These are phyloP conservation scores for Sugiyamaella paludigena DNA, from an alignment of 1,139 yeast genomes.

Conservation along the genomic window DNA sequence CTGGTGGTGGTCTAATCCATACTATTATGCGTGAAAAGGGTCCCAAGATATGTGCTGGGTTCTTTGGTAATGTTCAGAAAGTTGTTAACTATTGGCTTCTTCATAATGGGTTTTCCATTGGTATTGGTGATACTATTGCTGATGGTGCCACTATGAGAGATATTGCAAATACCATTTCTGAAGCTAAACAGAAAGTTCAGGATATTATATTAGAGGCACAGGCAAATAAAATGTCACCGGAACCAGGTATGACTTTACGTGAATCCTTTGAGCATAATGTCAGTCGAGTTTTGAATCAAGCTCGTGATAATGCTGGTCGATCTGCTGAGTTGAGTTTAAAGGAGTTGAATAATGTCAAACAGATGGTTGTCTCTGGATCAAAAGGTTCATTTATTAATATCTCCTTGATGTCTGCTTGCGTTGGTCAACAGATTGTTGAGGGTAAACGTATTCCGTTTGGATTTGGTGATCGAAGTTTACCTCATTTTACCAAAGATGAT, in stretches of 20 bases:
- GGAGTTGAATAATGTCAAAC: slow-evolving; percentile 92
- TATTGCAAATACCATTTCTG: slow-evolving; percentile 87
- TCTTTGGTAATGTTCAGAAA: slow-evolving; percentile 90
- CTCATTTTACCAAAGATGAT: slow-evolving; percentile 97
- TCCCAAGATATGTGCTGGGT: slow-evolving; percentile 80
- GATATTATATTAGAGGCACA: slow-evolving; percentile 92
- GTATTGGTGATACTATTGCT: slow-evolving; percentile 99
- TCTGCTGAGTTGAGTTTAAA: slow-evolving; percentile 96
- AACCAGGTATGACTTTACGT: slow-evolving; percentile 99
- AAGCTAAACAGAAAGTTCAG: slow-evolving; percentile 90
- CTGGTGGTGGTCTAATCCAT: slow-evolving; percentile 96
- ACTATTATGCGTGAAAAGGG: slow-evolving; percentile 98
- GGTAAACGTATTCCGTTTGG: slow-evolving; percentile 99
- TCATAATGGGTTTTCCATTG: slow-evolving; percentile 96
- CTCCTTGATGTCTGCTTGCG: slow-evolving; percentile 99
- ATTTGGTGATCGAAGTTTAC: slow-evolving; percentile 90
- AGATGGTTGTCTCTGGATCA: slow-evolving; percentile 99
- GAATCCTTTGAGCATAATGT: slow-evolving; percentile 98
- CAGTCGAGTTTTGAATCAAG: slow-evolving; percentile 91
- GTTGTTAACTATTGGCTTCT: slow-evolving; percentile 95
- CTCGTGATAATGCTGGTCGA: slow-evolving; percentile 99
- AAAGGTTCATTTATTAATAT: slow-evolving; percentile 98
- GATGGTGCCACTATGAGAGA: slow-evolving; percentile 94
- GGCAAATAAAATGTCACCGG: slow-evolving; percentile 80
- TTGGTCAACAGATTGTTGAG: slow-evolving; percentile 98